Conservation (phyloP, 1,139 yeast species). For the Geotrichum bryndzae region DNA sequence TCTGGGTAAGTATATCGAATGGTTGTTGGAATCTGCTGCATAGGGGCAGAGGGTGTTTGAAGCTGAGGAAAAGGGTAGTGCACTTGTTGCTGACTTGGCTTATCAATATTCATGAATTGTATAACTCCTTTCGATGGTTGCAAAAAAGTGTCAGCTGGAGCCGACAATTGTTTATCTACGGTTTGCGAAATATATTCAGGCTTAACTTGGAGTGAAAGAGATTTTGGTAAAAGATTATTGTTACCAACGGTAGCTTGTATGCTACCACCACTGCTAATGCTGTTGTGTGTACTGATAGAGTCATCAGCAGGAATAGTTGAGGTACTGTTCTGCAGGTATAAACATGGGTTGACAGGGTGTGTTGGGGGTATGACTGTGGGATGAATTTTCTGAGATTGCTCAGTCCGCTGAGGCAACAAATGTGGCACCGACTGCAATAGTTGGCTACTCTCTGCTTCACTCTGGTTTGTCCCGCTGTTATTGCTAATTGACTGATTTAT, state of each 20-base stretch:
- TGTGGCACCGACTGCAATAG: background rate
- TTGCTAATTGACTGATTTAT: background rate
- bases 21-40: background rate
- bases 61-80: background rate
- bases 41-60: background rate
- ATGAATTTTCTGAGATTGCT: background rate
- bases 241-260: background rate
- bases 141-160: background rate
- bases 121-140: background rate
- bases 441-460: background rate
- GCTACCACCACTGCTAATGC: background rate
- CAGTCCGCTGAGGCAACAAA: background rate
- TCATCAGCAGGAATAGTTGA: background rate
- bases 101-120: background rate
- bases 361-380: background rate
- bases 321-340: background rate
- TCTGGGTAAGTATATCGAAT: background rate
- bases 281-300: background rate
- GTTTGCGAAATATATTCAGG: background rate
- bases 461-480: background rate
- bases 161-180: background rate
- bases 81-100: background rate
- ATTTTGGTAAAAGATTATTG: background rate
- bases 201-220: background rate
- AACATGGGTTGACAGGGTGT: background rate